A percentile compares a stretch with the other conserved stretches of the same genome.
Evolutionary conservation across 116 monocot genomes (phyloP).

Genomic region (Cymodocea nodosa): DNA sequence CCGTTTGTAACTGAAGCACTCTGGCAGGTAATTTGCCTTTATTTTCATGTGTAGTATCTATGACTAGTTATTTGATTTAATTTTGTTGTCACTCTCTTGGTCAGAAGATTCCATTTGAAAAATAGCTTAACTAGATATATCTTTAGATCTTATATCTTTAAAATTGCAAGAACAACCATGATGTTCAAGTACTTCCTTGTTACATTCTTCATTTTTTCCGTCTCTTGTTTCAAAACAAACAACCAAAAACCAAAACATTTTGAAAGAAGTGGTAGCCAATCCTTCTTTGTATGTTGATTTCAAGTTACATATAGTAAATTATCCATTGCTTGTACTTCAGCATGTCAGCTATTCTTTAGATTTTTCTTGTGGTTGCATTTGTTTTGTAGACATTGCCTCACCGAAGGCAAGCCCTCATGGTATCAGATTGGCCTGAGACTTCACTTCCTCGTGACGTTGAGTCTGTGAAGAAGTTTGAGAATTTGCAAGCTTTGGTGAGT

Average conservation of each 20-base stretch:
- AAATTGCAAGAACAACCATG: too few relatives aligned
- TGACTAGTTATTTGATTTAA: too few relatives aligned
- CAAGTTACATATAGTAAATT: neutral
- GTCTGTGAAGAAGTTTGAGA: slow-evolving; percentile 86
- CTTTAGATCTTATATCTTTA: too few relatives aligned
- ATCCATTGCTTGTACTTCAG: neutral
- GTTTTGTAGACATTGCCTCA: slow-evolving; percentile 72
- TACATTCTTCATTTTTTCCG: too few relatives aligned
- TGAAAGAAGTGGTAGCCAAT: too few relatives aligned
- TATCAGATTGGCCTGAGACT: slow-evolving; percentile 66
- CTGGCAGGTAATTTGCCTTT: slow-evolving; percentile 70
- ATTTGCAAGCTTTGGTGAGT: slow-evolving; percentile 80
- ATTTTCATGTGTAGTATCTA: slow-evolving; percentile 1
- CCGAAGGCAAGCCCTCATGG: slow-evolving; percentile 56
- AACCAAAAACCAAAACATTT: too few relatives aligned
- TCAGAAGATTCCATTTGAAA: too few relatives aligned
- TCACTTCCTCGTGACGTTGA: slow-evolving; percentile 56
- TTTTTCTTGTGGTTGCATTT: neutral
- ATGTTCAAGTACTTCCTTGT: too few relatives aligned
- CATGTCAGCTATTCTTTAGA: neutral
- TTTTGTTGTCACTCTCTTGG: too few relatives aligned
- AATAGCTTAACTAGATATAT: too few relatives aligned
- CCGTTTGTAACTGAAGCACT: slow-evolving; percentile 96
- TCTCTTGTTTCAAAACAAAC: too few relatives aligned
- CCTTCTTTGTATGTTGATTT: too few relatives aligned